Evolutionary conservation across 306 rosid species (phyloP).

Genomic region (Begonia fuchsioides): DNA sequence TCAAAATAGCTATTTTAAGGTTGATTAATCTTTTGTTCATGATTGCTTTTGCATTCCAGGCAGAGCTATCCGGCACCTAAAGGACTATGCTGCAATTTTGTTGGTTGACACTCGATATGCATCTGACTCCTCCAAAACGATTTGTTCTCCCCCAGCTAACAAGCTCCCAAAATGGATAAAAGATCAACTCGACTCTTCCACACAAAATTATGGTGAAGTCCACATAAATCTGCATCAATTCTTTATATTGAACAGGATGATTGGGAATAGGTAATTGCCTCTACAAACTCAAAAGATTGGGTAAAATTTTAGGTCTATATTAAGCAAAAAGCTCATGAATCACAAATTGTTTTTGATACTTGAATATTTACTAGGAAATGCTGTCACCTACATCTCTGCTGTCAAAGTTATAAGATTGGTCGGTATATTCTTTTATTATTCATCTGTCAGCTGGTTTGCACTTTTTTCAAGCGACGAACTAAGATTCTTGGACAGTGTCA

Average conservation of each 20-base stretch:
- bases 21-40: too few relatives aligned
- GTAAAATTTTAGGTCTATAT: neutral
- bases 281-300: neutral
- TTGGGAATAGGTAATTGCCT: constrained; percentile 9
- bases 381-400: neutral
- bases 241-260: constrained; percentile 43
- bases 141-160: constrained; percentile 40
- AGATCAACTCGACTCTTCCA: constrained; percentile 44
- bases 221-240: constrained; percentile 70
- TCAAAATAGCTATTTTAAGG: too few relatives aligned
- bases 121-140: constrained; percentile 47
- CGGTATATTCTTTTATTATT: neutral
- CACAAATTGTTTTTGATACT: neutral
- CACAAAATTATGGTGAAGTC: constrained; percentile 60
- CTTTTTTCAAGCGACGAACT: too few relatives aligned
- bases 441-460: neutral
- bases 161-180: constrained; percentile 90
- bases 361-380: neutral
- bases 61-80: constrained; percentile 81
- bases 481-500: too few relatives aligned
- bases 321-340: neutral
- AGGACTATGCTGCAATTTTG: constrained; percentile 79
- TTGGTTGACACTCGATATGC: constrained; percentile 63
- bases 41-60: constrained; percentile 29
- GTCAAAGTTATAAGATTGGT: too few relatives aligned